phyloP scores from a whole-genome alignment of 2,329 filamentous ascomycete species.

The Botrytis deweyae region DNA sequence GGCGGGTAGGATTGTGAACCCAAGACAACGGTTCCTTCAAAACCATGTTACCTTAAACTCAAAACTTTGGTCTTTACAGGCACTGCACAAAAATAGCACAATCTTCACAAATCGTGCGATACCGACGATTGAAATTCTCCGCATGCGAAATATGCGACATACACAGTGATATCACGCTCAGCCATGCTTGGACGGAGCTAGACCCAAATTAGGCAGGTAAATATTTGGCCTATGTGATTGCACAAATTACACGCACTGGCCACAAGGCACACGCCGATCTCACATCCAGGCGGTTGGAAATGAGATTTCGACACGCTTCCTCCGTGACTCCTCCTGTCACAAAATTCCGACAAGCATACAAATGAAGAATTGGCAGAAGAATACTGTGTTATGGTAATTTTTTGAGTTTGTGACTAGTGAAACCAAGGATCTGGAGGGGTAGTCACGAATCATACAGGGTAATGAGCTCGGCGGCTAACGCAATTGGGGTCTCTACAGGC shows the following conservation, averaged over 20 bases:
- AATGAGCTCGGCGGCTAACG: neutral
- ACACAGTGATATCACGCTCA: neutral
- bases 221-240: neutral
- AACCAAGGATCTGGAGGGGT: neutral
- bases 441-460: neutral
- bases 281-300: constrained; percentile 4
- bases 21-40: neutral
- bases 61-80: neutral
- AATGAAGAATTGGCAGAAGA: neutral
- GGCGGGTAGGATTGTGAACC: neutral
- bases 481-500: neutral
- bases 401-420: neutral
- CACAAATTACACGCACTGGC: neutral
- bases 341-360: neutral
- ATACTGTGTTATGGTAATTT: neutral
- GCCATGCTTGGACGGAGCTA: neutral
- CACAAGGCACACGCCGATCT: constrained; percentile 6
- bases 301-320: neutral
- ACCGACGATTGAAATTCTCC: neutral
- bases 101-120: neutral
- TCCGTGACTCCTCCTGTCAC: constrained; percentile 8
- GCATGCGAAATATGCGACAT: neutral
- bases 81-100: neutral
- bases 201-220: neutral
- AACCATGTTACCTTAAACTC: neutral